Conservation (phyloP, 257 asterid species). For the Solanum appendiculatum region DNA sequence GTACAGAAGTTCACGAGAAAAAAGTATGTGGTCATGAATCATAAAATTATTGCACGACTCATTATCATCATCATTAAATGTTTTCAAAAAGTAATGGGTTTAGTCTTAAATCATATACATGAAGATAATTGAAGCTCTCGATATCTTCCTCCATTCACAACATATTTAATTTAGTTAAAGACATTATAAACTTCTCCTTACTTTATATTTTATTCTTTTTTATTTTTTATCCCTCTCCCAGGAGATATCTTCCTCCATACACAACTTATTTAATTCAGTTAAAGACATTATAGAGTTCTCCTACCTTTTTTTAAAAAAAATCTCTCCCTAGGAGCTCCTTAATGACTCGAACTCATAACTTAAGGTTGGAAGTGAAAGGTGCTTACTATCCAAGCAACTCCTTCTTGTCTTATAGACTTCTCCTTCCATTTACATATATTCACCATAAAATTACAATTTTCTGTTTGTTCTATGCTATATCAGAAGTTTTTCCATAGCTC, state of each 20-base stretch:
- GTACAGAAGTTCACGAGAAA: neutral
- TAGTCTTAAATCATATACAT: neutral
- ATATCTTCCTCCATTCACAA: neutral
- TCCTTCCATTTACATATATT: neutral
- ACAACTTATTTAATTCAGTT: too few relatives aligned
- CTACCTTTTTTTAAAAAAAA: neutral
- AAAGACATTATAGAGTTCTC: neutral
- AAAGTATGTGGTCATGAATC: neutral
- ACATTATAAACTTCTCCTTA: neutral
- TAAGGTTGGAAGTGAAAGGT: neutral
- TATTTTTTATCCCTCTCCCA: too few relatives aligned
- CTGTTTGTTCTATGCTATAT: neutral
- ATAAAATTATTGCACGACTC: neutral
- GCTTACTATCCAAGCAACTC: neutral
- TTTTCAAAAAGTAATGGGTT: neutral
- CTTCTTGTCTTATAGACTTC: neutral
- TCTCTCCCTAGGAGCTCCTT: neutral
- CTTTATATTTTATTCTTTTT: too few relatives aligned
- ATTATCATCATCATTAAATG: neutral
- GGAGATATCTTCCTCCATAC: too few relatives aligned
- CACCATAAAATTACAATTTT: neutral
- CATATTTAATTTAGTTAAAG: neutral
- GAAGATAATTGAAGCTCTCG: neutral
- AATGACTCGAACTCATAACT: neutral
- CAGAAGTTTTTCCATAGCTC: neutral